Percentiles rank a stretch among this genome's conserved stretches.
These are phyloP conservation scores for Coniella vitis DNA, from an alignment of 2,329 filamentous ascomycete species.

Conservation along the genomic window DNA sequence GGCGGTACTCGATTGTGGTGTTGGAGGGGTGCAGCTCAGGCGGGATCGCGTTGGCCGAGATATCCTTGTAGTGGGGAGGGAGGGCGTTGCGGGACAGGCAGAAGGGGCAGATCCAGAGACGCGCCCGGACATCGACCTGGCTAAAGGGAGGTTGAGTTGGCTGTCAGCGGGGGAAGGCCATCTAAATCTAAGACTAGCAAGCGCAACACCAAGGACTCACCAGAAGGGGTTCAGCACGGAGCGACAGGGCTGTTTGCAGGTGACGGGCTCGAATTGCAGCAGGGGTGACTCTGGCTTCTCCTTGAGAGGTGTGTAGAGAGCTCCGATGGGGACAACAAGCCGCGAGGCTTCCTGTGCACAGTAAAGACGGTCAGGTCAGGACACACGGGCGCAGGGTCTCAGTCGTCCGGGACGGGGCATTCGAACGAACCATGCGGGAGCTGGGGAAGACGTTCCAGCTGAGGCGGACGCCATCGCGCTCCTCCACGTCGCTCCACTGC, in stretches of 20 bases:
- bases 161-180: constrained; percentile 18
- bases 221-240: constrained; percentile 96
- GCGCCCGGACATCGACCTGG: constrained; percentile 75
- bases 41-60: constrained; percentile 73
- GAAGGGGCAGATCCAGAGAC: constrained; percentile 86
- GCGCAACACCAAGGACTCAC: constrained; percentile 41
- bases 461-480: constrained; percentile 88
- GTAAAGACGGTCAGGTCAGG: constrained; percentile 22
- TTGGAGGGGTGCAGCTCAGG: constrained; percentile 75
- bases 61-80: constrained; percentile 84
- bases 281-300: constrained; percentile 86
- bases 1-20: constrained; percentile 84
- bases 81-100: constrained; percentile 78
- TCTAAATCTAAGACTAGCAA: not conserved
- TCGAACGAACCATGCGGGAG: constrained; percentile 87
- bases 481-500: constrained; percentile 93
- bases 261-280: constrained; percentile 92
- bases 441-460: constrained; percentile 99
- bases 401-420: too few relatives aligned
- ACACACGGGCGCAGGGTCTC: constrained; percentile 7
- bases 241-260: constrained; percentile 92
- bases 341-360: constrained; percentile 74
- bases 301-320: constrained; percentile 91
- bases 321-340: constrained; percentile 91
- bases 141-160: constrained; percentile 34